These are phyloP conservation scores for Aspergillus pseudotamarii DNA, from an alignment of 2,329 filamentous ascomycete genomes.

Conservation along the genomic window DNA sequence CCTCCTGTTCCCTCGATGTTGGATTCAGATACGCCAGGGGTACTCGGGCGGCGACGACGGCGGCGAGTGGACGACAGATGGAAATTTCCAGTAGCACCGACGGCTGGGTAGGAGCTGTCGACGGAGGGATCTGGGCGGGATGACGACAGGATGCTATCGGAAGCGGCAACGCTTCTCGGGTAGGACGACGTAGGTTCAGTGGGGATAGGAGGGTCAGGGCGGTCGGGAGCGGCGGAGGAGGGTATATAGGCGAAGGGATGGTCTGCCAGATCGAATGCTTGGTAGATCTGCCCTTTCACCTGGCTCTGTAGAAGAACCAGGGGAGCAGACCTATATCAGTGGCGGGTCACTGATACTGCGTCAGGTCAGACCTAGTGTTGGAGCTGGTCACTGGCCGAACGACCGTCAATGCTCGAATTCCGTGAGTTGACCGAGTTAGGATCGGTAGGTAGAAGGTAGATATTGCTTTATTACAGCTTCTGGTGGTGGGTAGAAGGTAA, in stretches of 20 bases:
- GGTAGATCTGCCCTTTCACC: constrained; percentile 44
- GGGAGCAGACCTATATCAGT: constrained; percentile 44
- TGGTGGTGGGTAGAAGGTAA: constrained; percentile 10
- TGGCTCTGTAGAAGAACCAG: constrained; percentile 49
- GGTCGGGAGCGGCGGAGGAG: constrained; percentile 69
- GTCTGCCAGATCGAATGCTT: constrained; percentile 73
- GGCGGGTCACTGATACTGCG: constrained; percentile 34
- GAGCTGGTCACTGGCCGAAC: constrained; percentile 15
- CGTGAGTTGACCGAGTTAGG: not conserved
- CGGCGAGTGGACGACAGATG: constrained; percentile 26
- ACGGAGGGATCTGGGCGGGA: constrained; percentile 17
- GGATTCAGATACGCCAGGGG: constrained; percentile 28
- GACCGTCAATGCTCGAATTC: not conserved
- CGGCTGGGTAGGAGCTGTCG: constrained; percentile 14
- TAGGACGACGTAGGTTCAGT: constrained; percentile 51
- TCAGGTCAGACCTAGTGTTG: constrained; percentile 19
- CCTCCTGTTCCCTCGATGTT: constrained; percentile 24
- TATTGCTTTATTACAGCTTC: not conserved
- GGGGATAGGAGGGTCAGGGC: constrained; percentile 62
- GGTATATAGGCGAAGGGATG: constrained; percentile 58
- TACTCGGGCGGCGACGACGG: constrained; percentile 37
- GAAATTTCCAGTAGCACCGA: constrained; percentile 17
- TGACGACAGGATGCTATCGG: constrained; percentile 28
- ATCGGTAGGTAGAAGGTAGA: not conserved
- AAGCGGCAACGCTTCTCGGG: constrained; percentile 22